Evolutionary conservation across 2,329 filamentous ascomycete species (phyloP), one percentile per base, ranked within the genome.

Genomic region (Beauveria brongniartii): DNA sequence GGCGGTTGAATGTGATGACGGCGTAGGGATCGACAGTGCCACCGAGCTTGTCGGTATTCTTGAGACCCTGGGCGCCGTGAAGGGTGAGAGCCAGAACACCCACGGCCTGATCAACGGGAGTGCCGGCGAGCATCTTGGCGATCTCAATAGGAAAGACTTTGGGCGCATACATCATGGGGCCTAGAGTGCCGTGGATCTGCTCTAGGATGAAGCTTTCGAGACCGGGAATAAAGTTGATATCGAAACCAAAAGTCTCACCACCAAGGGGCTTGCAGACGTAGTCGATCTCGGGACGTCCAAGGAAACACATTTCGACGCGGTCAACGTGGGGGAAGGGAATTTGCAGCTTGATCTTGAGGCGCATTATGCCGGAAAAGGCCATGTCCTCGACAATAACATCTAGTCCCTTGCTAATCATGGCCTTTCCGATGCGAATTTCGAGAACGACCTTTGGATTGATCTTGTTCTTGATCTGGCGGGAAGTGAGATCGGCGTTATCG

Each of bases 121-220:
- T 93, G 62, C 94, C 94, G 48, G 93, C 90, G 65, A 99, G 81
- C 91, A 99, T 94, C 82, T 99, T 97, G 67, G 94, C 94, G 61
- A 99, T 91, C 71, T 99, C 94, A 66, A 99, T 94, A 18, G 94
- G 94, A 80, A 99, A 99, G 55, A 97, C 92, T 68, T 99, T 96
- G 9, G 94, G 94, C 43, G 86, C 88, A 71, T 99, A 99, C 91
- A 99, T 96, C 89, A 99, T 97, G 0, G 94, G 95, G 2, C 86
- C 89, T 55, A 99, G 78, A 70, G 93, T 97, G 64, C 89, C 90
- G 73, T 99, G 95, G 58, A 99, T 96, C 77, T 96, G 91, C 68
- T 99, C 94, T 71, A 90, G 86, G 68, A 99, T 99, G 75, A 99
- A 99, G 61, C 74, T 83, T 73, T 97, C 92, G 26, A 99, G 82